These are phyloP conservation scores for Penicillium chermesinum DNA, from an alignment of 495 filamentous ascomycete genomes.

Conservation along the genomic window DNA sequence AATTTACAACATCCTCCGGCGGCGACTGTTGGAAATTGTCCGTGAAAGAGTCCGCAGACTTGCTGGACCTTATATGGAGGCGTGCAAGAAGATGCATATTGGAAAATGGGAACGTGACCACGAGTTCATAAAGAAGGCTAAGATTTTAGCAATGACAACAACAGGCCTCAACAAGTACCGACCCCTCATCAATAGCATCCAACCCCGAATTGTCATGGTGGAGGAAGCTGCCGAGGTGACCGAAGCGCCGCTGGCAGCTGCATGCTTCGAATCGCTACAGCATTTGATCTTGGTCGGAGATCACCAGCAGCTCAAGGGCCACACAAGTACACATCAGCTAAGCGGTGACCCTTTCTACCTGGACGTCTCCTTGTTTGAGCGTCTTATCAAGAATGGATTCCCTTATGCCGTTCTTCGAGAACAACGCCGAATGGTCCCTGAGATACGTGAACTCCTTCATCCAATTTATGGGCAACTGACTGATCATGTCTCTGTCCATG, in stretches of 20 bases:
- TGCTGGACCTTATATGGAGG: slow-evolving; percentile 37
- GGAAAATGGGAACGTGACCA: slow-evolving; percentile 54
- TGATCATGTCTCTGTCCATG: slow-evolving; percentile 64
- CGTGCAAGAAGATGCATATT: slow-evolving; percentile 39
- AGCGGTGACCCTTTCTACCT: slow-evolving; percentile 54
- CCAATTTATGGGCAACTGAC: slow-evolving; percentile 63
- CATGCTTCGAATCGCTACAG: slow-evolving; percentile 62
- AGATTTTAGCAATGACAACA: slow-evolving; percentile 68
- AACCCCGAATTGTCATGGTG: slow-evolving; percentile 62
- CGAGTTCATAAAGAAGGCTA: slow-evolving; percentile 45
- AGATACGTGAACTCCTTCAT: slow-evolving; percentile 56
- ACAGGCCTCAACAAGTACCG: slow-evolving; percentile 90
- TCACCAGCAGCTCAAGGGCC: slow-evolving; percentile 66
- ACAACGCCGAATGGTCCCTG: slow-evolving; percentile 71
- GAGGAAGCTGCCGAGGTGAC: slow-evolving; percentile 75
- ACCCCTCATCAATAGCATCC: slow-evolving; percentile 61
- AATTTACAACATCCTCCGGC: slow-evolving; percentile 55
- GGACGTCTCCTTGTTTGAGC: slow-evolving; percentile 69
- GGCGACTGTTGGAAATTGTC: slow-evolving; percentile 38
- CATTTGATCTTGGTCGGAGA: slow-evolving; percentile 75
- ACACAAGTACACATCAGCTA: slow-evolving; percentile 51
- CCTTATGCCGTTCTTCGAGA: slow-evolving; percentile 53
- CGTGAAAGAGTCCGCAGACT: slow-evolving; percentile 36
- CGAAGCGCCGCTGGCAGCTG: slow-evolving; percentile 59
- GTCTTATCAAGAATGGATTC: slow-evolving; percentile 66